phyloP scores from a whole-genome alignment of 345 rosid species.

The Euphorbia lathyris region DNA sequence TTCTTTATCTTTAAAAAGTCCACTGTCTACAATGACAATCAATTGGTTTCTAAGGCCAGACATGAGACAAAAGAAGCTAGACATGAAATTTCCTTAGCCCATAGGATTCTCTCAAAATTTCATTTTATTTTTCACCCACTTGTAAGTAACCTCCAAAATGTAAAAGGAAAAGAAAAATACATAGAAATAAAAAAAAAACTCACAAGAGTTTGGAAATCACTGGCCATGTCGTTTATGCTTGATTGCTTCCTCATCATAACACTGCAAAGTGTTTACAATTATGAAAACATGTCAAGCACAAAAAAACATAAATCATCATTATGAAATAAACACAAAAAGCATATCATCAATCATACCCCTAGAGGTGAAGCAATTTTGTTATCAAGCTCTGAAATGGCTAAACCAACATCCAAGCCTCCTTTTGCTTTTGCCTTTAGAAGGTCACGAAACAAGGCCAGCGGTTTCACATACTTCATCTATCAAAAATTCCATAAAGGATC shows the following conservation, averaged over 20 bases:
- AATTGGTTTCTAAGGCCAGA: background rate
- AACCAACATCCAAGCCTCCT: conserved; percentile 70
- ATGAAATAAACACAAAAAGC: background rate
- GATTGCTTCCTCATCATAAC: conserved; percentile 66
- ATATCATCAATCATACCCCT: conserved; percentile 38
- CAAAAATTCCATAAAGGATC: background rate
- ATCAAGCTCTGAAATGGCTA: conserved; percentile 58
- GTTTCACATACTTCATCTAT: conserved; percentile 74
- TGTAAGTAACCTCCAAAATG: conserved; percentile 1
- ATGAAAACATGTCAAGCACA: background rate
- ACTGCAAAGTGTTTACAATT: conserved; percentile 42
- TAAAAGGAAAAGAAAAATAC: background rate
- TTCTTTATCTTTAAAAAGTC: background rate
- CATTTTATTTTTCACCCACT: conserved; percentile 2
- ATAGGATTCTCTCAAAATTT: background rate
- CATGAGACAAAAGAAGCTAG: background rate
- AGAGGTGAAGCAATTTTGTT: conserved; percentile 61
- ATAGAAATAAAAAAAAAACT: conserved; percentile 20
- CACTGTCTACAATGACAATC: background rate
- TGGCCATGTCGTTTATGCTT: conserved; percentile 61
- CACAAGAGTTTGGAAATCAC: conserved; percentile 68
- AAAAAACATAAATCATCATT: background rate
- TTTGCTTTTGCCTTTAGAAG: conserved; percentile 36
- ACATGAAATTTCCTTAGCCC: background rate
- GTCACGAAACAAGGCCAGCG: conserved; percentile 47